Percentiles rank a stretch among this genome's conserved stretches.
These are phyloP conservation scores for Solanum hybrid DNA, from an alignment of 305 asterid genomes.

Conservation along the genomic window DNA sequence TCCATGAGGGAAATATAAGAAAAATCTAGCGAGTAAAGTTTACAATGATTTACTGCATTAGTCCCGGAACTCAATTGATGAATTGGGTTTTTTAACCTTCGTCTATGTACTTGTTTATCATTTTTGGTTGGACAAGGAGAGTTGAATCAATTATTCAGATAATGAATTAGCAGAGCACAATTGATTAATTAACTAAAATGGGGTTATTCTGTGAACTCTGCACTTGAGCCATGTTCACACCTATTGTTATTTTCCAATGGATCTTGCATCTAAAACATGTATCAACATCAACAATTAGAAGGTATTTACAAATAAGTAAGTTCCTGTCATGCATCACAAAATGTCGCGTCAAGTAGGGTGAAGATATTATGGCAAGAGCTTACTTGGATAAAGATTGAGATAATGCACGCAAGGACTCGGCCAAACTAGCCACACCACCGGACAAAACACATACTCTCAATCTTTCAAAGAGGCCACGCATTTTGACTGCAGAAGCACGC, in stretches of 20 bases:
- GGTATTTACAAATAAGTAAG: background rate
- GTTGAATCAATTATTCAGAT: background rate
- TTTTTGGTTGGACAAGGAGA: background rate
- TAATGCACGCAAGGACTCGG: constrained; percentile 63
- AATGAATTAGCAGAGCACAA: background rate
- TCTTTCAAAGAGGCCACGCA: constrained; percentile 78
- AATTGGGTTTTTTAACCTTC: background rate
- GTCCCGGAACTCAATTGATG: background rate
- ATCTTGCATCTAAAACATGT: background rate
- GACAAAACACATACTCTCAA: constrained; percentile 67
- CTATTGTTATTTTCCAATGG: background rate
- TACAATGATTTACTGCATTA: background rate
- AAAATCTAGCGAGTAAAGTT: background rate
- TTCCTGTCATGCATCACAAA: background rate
- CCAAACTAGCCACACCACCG: constrained; percentile 44
- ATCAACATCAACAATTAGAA: background rate
- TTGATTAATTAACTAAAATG: background rate
- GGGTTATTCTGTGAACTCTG: background rate
- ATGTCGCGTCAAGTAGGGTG: background rate
- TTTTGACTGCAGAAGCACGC: constrained; percentile 85
- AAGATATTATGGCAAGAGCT: background rate
- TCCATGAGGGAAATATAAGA: background rate
- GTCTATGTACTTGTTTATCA: background rate
- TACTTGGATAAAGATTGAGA: constrained; percentile 79
- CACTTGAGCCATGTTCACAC: background rate